A percentile compares a stretch with the other conserved stretches of the same genome.
Evolutionary conservation across 2,329 filamentous ascomycete species (phyloP).

Genomic region (Endoconidiophora laricicola): DNA sequence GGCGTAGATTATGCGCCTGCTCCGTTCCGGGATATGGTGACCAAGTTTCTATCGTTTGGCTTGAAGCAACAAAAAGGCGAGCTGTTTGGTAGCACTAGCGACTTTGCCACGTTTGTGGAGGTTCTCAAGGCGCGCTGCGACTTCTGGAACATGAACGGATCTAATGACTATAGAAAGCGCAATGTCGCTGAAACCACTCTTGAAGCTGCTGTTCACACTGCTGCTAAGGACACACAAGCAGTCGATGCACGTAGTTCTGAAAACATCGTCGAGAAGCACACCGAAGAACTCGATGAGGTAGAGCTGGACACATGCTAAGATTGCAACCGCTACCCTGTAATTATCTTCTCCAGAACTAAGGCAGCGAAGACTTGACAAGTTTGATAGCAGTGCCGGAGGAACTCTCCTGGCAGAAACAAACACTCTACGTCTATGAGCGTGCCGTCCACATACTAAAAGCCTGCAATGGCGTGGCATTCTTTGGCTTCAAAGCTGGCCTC

Average conservation of each 20-base stretch:
- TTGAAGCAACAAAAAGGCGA: slow-evolving; percentile 24
- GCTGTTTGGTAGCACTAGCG: slow-evolving; percentile 44
- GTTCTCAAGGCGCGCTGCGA: slow-evolving; percentile 64
- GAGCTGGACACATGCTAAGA: not conserved
- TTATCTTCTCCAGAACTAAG: slow-evolving; percentile 5
- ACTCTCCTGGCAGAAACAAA: slow-evolving; percentile 25
- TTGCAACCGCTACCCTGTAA: slow-evolving; percentile 2
- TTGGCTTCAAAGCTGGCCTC: slow-evolving; percentile 56
- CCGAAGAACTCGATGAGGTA: not conserved
- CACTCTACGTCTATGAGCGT: slow-evolving; percentile 45
- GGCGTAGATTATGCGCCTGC: slow-evolving; percentile 50
- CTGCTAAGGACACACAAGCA: not conserved
- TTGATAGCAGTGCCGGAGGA: too few species aligned
- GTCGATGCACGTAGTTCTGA: not conserved
- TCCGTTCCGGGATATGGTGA: slow-evolving; percentile 34
- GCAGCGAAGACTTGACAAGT: slow-evolving; percentile 11
- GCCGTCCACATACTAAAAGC: slow-evolving; percentile 41
- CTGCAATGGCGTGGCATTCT: slow-evolving; percentile 40
- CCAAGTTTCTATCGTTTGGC: slow-evolving; percentile 25
- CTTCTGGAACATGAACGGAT: slow-evolving; percentile 69
- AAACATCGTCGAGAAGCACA: not conserved
- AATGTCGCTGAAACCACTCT: not conserved
- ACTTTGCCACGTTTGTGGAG: slow-evolving; percentile 61
- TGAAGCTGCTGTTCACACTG: not conserved
- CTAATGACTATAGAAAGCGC: slow-evolving; percentile 31